Conservation (phyloP, 2,329 filamentous ascomycete species). For the Didymella arachidicola region DNA sequence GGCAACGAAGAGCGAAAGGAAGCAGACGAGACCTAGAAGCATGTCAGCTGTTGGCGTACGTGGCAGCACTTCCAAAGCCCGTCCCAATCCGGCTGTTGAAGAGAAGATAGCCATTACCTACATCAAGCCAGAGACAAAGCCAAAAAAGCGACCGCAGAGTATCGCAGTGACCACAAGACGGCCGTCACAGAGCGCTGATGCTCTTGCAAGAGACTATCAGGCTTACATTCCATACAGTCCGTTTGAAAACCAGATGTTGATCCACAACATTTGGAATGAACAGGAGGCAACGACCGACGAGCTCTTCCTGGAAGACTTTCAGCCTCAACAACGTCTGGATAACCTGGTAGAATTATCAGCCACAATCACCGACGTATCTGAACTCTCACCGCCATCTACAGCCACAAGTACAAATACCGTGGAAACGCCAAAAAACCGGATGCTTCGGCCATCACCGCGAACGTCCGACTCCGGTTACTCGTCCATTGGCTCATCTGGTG, state of each 20-base stretch:
- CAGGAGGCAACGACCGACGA: constrained; percentile 15
- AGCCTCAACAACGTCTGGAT: constrained; percentile 7
- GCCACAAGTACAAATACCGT: constrained; percentile 3
- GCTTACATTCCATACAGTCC: constrained; percentile 20
- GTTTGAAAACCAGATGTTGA: constrained; percentile 17
- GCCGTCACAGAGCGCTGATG: constrained; percentile 12
- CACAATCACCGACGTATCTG: constrained; percentile 15
- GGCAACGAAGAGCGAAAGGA: constrained; percentile 31
- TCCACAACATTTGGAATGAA: constrained; percentile 13
- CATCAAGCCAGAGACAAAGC: constrained; percentile 18
- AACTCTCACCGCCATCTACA: constrained; percentile 22
- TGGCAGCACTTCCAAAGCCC: neutral
- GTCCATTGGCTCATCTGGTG: constrained; percentile 32
- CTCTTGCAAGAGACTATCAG: constrained; percentile 18
- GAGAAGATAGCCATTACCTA: constrained; percentile 22
- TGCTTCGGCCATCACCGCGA: constrained; percentile 32
- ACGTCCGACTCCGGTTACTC: constrained; percentile 53
- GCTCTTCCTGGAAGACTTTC: constrained; percentile 3
- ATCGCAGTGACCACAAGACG: constrained; percentile 26
- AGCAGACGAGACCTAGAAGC: constrained; percentile 36
- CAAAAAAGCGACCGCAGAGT: constrained; percentile 26
- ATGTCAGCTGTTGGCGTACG: constrained; percentile 33
- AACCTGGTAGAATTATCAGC: constrained; percentile 12
- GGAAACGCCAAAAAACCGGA: constrained; percentile 17
- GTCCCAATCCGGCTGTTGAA: constrained; percentile 4